Evolutionary conservation across 805 yeast species (phyloP), one percentile per base, ranked within the genome.

Genomic region (Hanseniaspora vineae): DNA sequence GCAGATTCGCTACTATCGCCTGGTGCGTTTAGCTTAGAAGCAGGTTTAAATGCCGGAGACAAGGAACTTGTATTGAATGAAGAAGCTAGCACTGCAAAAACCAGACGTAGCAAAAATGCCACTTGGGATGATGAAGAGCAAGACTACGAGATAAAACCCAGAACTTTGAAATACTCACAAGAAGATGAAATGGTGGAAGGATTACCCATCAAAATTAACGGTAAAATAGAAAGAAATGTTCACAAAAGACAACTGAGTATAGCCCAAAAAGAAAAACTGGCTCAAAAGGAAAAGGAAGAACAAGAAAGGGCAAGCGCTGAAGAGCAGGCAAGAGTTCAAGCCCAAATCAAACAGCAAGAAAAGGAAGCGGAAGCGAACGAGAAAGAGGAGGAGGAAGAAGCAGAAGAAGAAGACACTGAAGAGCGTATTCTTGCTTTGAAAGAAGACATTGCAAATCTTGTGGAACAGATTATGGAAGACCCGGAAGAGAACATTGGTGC

Each of bases 371-470:
- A 55, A 14, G 62, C 15, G n/a, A n/a, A n/a, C n/a, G n/a, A 55
- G 19, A 61, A 58, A 15, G 67, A 64, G 17, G 64, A 54, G 9
- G 66, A 61, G 20, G 56, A 52, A 39, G 51, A 51, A 6, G 57
- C 56, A 37, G 71, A 65, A 32, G 73, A 71, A 46, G 65, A 64
- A 20, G 77, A 78, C 51, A 69, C 76, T 0, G 72, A 67, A 49
- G 83, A 83, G 59, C 71, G 70, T 48, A 67, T 85, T 23, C 55
- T 72, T 6, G 73, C 76, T 49, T 68, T 84, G 40, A 84, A 88
- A 57, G 97, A 88, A 65, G 85, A 84, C 48, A 76, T 92, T 40
- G 96, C 97, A 0, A 78, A 75, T 17, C 63, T 81, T 44, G 96
- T 95, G 1, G 84, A 85, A 39, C 74, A 75, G 40, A 66, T 90